phyloP scores from a whole-genome alignment of 108 stramenopile species.

The Skeletonema tropicum region DNA sequence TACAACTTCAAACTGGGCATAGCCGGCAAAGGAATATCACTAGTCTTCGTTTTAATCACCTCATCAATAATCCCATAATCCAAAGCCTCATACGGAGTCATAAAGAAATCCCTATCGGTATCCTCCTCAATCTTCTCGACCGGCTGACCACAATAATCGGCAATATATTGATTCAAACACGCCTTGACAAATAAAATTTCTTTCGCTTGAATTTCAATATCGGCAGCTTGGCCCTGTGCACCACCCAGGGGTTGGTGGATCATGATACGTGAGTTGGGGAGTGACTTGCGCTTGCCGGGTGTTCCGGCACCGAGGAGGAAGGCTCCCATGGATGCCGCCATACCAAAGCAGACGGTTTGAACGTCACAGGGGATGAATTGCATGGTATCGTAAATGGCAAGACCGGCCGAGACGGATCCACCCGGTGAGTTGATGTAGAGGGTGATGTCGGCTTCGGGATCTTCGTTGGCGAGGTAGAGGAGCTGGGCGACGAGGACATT shows the following conservation, averaged over 20 bases:
- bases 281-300: conserved; percentile 84
- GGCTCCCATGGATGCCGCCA: conserved; percentile 97
- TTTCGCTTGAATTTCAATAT: conserved; percentile 98
- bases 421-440: conserved; percentile 97
- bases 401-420: conserved; percentile 86
- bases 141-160: conserved; percentile 92
- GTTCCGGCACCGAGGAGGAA: conserved; percentile 94
- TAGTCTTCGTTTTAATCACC: conserved; percentile 94
- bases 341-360: conserved; percentile 96
- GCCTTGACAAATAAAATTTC: conserved; percentile 94
- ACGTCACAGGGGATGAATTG: conserved; percentile 97
- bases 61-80: conserved; percentile 98
- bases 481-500: conserved; percentile 93
- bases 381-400: conserved; percentile 98
- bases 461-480: conserved; percentile 94
- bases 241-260: conserved; percentile 98
- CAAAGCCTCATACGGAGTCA: conserved; percentile 94
- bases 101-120: conserved; percentile 96
- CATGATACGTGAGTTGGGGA: conserved; percentile 97
- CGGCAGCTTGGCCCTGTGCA: conserved; percentile 94
- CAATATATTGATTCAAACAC: conserved; percentile 90
- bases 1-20: conserved; percentile 67
- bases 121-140: conserved; percentile 95
- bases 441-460: conserved; percentile 93
- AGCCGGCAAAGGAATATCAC: conserved; percentile 78